Evolutionary conservation across 495 filamentous ascomycete genomes (phyloP), one percentile per base, ranked within the genome.

Genomic region (Penicillium roqueforti): DNA sequence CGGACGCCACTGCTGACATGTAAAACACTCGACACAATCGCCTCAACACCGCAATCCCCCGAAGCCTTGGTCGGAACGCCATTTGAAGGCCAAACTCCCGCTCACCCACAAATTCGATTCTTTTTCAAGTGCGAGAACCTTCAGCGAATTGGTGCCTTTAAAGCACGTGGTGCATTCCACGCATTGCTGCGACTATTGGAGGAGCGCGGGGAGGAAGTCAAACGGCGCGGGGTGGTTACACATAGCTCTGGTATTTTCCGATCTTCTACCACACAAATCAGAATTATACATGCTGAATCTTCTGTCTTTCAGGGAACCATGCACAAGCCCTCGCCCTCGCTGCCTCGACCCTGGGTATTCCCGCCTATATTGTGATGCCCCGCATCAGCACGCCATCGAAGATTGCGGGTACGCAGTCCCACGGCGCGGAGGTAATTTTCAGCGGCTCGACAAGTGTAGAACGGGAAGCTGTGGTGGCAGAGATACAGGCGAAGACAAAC

Each of bases 111-210:
- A 25, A 77, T 96, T 32, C 79, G 81, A 6, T 79, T 98, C 56
- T 92, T 87, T 71, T 96, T 98, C 80, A 98, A 98, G 74, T 96
- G 91, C 72, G 92, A 98, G 76, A 96, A 97, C 72, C 79, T 85
- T 32, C 92, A 97, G 73, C 84, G 83, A 41, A 85, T 93, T 47
- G 93, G 92, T 50, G 92, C 92, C 14, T 98, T 98, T 75, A 98
- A 98, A 74, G 85, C 83, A 18, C 76, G 92, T 0, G 92, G 92
- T 3, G 92, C 93, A 2, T 95, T 95, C 57, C 90, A 97, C 74
- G 92, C 92, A 2, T 65, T 98, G 39, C 75, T 83, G 46, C 67
- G 87, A n/a, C 68, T 98, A 56, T 82, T 81, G 49, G 74, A 77
- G 52, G 81, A 86, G 54, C 78, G 83, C 10, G 80, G 84, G 28